Conservation (phyloP, 495 filamentous ascomycete genomes). For the Aspergillus biplanus region DNA sequence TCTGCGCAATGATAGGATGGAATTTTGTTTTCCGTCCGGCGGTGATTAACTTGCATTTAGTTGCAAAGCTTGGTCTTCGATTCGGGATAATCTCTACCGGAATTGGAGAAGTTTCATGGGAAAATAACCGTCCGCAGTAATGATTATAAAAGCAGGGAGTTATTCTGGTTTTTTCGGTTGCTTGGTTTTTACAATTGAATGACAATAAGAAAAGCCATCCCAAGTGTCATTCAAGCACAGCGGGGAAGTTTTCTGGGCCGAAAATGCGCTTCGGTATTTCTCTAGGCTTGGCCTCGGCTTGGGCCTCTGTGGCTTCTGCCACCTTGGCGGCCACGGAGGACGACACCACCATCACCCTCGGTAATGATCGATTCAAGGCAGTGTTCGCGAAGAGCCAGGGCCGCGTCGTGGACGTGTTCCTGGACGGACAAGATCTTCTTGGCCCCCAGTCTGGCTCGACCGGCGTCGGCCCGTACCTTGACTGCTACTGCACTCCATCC, state of each 20-base stretch:
- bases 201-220: not conserved
- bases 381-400: slow-evolving; percentile 49
- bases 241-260: too few species aligned
- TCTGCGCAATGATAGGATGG: slow-evolving; percentile 6
- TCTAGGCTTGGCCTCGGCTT: slow-evolving; percentile 9
- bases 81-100: slow-evolving; percentile 14
- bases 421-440: slow-evolving; percentile 56
- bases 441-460: slow-evolving; percentile 46
- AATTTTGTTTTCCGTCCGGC: not conserved
- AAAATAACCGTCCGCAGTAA: not conserved
- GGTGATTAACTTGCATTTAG: not conserved
- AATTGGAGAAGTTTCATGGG: not conserved
- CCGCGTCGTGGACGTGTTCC: slow-evolving; percentile 42
- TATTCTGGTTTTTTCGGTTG: not conserved
- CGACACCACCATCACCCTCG: slow-evolving; percentile 36
- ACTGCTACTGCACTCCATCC: slow-evolving; percentile 60
- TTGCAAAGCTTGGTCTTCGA: slow-evolving; percentile 5
- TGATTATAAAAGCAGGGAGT: not conserved
- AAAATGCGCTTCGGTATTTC: slow-evolving; percentile 18
- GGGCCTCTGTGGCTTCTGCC: slow-evolving; percentile 22
- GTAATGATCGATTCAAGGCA: slow-evolving; percentile 52
- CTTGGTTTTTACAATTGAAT: not conserved
- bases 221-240: not conserved
- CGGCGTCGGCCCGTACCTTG: slow-evolving; percentile 57
- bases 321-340: slow-evolving; percentile 33